Conservation (phyloP, 495 filamentous ascomycete genomes). For the Lophium mytilinum region DNA sequence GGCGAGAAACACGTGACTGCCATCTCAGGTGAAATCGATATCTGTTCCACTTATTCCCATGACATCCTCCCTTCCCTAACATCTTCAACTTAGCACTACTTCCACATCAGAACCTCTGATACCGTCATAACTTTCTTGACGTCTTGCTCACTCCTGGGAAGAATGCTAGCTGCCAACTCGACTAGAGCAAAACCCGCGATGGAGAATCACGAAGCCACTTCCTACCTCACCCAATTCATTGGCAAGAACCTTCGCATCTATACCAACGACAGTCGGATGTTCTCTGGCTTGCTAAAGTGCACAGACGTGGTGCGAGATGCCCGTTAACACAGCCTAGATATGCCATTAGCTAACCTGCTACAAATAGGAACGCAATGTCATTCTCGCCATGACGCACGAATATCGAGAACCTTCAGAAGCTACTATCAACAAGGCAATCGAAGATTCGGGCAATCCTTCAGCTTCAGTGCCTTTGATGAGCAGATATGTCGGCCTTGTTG, state of each 20-base stretch:
- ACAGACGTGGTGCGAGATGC: slow-evolving; percentile 76
- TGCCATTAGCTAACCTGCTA: too few species aligned
- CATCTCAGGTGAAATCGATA: too few species aligned
- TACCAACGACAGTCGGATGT: slow-evolving; percentile 78
- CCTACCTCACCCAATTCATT: slow-evolving; percentile 38
- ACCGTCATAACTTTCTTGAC: too few species aligned
- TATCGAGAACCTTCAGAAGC: slow-evolving; percentile 60
- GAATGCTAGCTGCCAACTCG: too few species aligned
- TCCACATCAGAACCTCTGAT: too few species aligned
- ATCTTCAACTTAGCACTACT: too few species aligned
- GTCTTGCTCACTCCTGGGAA: too few species aligned
- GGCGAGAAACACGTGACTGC: too few species aligned
- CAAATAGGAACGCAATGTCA: slow-evolving; percentile 68
- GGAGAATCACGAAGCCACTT: slow-evolving; percentile 20
- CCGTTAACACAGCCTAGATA: too few species aligned
- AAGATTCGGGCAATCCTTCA: slow-evolving; percentile 30
- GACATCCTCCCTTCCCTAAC: too few species aligned
- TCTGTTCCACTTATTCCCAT: too few species aligned
- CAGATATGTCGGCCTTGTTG: slow-evolving; percentile 80
- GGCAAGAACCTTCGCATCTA: slow-evolving; percentile 68
- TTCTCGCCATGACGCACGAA: slow-evolving; percentile 77
- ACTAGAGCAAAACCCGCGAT: slow-evolving; percentile 2
- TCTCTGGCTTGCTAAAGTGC: slow-evolving; percentile 85
- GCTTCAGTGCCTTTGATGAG: slow-evolving; percentile 62
- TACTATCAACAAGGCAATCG: slow-evolving; percentile 11